phyloP scores from a whole-genome alignment of 805 yeast species.

The Metschnikowia rubicola region DNA sequence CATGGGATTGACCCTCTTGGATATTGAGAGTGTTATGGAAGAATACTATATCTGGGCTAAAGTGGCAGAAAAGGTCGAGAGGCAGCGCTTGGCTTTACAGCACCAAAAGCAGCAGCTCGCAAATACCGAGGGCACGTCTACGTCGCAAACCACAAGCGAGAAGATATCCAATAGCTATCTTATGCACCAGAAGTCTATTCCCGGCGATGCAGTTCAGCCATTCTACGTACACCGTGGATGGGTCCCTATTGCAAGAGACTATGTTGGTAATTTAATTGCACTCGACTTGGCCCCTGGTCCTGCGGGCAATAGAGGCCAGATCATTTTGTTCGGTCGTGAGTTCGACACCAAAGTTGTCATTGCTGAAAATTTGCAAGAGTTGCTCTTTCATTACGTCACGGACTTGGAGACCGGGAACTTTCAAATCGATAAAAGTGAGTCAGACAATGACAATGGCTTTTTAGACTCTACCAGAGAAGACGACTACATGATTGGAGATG shows the following conservation, averaged over 20 bases:
- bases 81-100: slow-evolving; percentile 30
- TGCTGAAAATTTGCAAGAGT: slow-evolving; percentile 32
- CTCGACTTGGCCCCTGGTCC: slow-evolving; percentile 22
- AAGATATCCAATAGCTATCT: slow-evolving; percentile 16
- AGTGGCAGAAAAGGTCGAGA: slow-evolving; percentile 40
- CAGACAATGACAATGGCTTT: slow-evolving; percentile 34
- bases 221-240: slow-evolving; percentile 21
- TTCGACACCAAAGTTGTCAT: slow-evolving; percentile 21
- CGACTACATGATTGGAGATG: slow-evolving; percentile 42
- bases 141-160: slow-evolving; percentile 11
- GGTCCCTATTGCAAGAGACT: slow-evolving; percentile 19
- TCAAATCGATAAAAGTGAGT: slow-evolving; percentile 32
- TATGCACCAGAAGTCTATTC: slow-evolving; percentile 20
- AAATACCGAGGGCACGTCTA: slow-evolving; percentile 9
- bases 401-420: slow-evolving; percentile 43
- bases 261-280: slow-evolving; percentile 17
- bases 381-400: slow-evolving; percentile 33
- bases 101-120: slow-evolving; percentile 23
- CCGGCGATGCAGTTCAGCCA: slow-evolving; percentile 19
- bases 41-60: slow-evolving; percentile 41
- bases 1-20: slow-evolving; percentile 42
- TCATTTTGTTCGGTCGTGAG: slow-evolving; percentile 21
- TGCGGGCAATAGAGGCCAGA: slow-evolving; percentile 18
- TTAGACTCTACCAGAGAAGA: slow-evolving; percentile 37
- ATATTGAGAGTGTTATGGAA: slow-evolving; percentile 40